These are phyloP conservation scores for Tubosaeta sp. DNA, from an alignment of 768 basidiomycete species.

Conservation along the genomic window DNA sequence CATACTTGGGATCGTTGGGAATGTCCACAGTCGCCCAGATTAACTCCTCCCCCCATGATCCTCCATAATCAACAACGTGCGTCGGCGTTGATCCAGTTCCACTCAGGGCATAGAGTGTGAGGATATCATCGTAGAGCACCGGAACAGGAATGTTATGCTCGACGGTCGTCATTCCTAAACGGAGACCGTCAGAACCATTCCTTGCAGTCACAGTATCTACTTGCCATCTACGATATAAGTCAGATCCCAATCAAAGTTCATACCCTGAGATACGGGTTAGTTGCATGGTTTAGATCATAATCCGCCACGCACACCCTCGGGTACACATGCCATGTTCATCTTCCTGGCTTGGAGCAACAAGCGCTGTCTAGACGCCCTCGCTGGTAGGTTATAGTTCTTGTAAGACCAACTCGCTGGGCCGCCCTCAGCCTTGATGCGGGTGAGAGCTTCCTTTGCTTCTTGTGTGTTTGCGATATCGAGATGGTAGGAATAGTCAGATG, in stretches of 20 bases:
- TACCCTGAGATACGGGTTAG: conserved; percentile 39
- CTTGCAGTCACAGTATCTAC: conserved; percentile 2
- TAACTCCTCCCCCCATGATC: conserved; percentile 59
- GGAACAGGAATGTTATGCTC: conserved; percentile 70
- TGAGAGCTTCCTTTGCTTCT: conserved; percentile 63
- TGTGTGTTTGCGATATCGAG: conserved; percentile 59
- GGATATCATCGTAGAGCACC: conserved; percentile 60
- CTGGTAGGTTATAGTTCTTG: conserved; percentile 74
- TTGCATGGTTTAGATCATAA: not conserved
- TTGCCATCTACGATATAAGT: conserved; percentile 76
- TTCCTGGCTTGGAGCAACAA: conserved; percentile 57
- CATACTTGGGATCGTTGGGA: conserved; percentile 65
- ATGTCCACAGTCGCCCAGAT: conserved; percentile 66
- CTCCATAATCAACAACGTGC: conserved; percentile 77
- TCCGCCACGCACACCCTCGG: conserved; percentile 52
- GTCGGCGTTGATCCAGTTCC: conserved; percentile 74
- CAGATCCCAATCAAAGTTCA: conserved; percentile 77
- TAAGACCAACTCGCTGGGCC: conserved; percentile 69
- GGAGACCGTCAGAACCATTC: not conserved
- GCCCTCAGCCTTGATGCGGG: conserved; percentile 68
- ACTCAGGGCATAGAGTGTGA: conserved; percentile 58
- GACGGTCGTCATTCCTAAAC: conserved; percentile 68
- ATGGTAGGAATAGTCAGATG: conserved; percentile 50
- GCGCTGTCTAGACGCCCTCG: conserved; percentile 64
- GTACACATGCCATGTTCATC: conserved; percentile 66